These are phyloP conservation scores for Xerocomellus chrysenteron DNA, from an alignment of 768 basidiomycete genomes.

Conservation along the genomic window DNA sequence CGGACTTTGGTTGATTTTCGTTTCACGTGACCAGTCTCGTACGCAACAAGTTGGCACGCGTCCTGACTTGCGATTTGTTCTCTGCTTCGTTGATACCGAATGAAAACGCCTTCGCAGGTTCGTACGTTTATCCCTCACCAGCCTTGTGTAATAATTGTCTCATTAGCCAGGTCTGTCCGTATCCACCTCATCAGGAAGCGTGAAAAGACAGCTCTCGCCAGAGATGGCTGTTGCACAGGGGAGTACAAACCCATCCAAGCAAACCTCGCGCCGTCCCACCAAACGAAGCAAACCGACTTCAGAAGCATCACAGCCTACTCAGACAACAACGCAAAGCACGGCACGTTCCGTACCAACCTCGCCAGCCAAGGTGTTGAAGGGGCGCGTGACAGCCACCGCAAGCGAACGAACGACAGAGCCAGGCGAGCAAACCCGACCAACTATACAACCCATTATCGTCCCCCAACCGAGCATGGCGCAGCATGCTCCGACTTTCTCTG, in stretches of 20 bases:
- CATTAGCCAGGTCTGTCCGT: conserved; percentile 11
- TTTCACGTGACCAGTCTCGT: conserved; percentile 25
- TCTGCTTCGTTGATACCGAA: background rate
- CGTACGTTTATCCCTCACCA: background rate
- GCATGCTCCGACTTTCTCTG: conserved; percentile 22
- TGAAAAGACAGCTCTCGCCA: conserved; percentile 23
- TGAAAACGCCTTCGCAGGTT: conserved; percentile 20
- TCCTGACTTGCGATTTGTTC: background rate
- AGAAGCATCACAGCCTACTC: conserved; percentile 11
- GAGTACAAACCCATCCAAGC: background rate
- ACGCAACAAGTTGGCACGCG: background rate
- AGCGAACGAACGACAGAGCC: background rate
- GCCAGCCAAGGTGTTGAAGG: conserved; percentile 10
- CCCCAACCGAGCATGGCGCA: conserved; percentile 6
- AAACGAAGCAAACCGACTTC: conserved; percentile 18
- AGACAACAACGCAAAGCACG: conserved; percentile 1
- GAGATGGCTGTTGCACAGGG: conserved; percentile 10
- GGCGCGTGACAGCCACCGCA: background rate
- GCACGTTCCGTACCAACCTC: conserved; percentile 3
- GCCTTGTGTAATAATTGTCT: background rate
- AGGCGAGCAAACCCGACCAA: background rate
- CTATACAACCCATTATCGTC: conserved; percentile 4
- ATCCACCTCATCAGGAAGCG: conserved; percentile 19
- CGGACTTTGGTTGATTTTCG: conserved; percentile 19
- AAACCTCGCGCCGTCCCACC: conserved; percentile 11